Conservation (phyloP, 768 basidiomycete species). For the Flagelloscypha sp. region DNA sequence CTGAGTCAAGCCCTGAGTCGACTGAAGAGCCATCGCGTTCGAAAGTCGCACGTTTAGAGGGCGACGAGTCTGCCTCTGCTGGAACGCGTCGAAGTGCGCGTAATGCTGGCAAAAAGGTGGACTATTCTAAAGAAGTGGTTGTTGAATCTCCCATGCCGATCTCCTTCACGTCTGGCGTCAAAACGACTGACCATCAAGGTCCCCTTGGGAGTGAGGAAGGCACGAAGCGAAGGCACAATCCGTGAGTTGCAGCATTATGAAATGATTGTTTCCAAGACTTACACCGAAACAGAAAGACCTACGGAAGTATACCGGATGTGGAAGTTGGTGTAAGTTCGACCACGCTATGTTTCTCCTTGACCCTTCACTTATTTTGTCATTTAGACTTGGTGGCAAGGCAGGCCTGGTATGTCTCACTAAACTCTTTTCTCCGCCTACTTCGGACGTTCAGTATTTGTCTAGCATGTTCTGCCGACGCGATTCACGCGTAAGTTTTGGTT, state of each 20-base stretch:
- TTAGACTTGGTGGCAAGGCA: constrained; percentile 74
- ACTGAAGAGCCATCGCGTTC: constrained; percentile 12
- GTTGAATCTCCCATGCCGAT: constrained; percentile 26
- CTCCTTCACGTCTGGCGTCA: constrained; percentile 30
- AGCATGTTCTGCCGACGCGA: constrained; percentile 64
- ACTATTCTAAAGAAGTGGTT: constrained; percentile 43
- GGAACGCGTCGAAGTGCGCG: constrained; percentile 60
- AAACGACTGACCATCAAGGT: constrained; percentile 25
- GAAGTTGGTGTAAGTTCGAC: too few species aligned
- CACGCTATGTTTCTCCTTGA: too few species aligned
- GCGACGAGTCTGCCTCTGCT: constrained; percentile 11
- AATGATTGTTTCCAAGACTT: constrained; percentile 1
- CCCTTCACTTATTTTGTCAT: too few species aligned
- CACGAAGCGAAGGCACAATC: constrained; percentile 34
- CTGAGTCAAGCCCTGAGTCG: constrained; percentile 15
- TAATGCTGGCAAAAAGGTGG: constrained; percentile 47
- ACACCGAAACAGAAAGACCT: constrained; percentile 49
- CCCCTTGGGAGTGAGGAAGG: constrained; percentile 26
- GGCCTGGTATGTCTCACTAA: constrained; percentile 29
- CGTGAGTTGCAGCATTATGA: constrained; percentile 32
- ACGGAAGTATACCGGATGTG: constrained; percentile 74
- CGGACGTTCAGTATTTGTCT: constrained; percentile 18
- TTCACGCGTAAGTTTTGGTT: constrained; percentile 68
- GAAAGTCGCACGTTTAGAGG: constrained; percentile 26
- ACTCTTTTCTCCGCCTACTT: not conserved